phyloP scores from a whole-genome alignment of 768 basidiomycete genomes.

The Boletellus ananas region DNA sequence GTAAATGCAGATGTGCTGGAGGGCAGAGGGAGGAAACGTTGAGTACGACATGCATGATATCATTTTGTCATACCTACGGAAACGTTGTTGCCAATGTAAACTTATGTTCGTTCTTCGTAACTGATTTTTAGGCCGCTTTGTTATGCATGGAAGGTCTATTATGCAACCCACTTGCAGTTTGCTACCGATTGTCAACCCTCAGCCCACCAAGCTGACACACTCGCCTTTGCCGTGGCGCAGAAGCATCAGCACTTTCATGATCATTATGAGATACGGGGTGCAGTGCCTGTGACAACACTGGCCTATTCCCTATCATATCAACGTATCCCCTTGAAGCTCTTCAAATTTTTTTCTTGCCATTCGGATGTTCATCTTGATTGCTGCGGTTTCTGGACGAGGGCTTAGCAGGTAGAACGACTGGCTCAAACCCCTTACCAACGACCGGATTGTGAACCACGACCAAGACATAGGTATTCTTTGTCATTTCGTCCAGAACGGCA shows the following conservation, averaged over 20 bases:
- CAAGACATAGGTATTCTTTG: slow-evolving; percentile 89
- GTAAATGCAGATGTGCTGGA: slow-evolving; percentile 50
- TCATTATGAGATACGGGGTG: neutral
- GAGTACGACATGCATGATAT: slow-evolving; percentile 8
- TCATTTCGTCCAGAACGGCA: slow-evolving; percentile 89
- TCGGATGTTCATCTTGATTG: slow-evolving; percentile 82
- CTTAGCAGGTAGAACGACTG: neutral
- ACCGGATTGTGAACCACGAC: slow-evolving; percentile 86
- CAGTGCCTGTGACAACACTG: neutral
- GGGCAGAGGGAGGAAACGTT: neutral
- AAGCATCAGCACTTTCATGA: neutral
- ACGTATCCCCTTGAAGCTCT: slow-evolving; percentile 76
- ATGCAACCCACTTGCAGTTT: neutral
- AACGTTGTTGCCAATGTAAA: neutral
- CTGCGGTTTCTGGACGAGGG: slow-evolving; percentile 69
- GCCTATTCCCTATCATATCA: slow-evolving; percentile 27
- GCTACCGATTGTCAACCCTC: neutral
- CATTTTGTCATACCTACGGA: slow-evolving; percentile 9
- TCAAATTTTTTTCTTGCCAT: slow-evolving; percentile 87
- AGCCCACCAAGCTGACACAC: neutral
- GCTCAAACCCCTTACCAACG: slow-evolving; percentile 56
- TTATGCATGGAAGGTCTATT: neutral
- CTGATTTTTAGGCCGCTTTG: neutral
- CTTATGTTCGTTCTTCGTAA: neutral
- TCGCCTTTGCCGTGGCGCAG: neutral